Evolutionary conservation across 495 filamentous ascomycete species (phyloP), one percentile per base, ranked within the genome.

Genomic region (Podospora tetraspora): DNA sequence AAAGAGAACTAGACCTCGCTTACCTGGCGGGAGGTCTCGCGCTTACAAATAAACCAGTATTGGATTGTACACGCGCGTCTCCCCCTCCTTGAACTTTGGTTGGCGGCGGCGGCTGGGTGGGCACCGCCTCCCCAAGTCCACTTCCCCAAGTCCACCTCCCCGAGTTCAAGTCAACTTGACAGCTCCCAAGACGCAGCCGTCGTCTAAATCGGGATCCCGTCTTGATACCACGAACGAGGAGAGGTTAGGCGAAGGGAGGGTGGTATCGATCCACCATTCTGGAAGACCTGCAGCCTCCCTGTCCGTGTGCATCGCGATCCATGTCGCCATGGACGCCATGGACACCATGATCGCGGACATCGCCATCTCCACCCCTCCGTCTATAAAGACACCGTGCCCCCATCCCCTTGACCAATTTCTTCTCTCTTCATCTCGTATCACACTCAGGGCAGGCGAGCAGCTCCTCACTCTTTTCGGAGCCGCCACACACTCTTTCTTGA

Each of bases 401-500:
- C 65, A 23, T 23, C n/a, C 29, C n/a, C n/a, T 24, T 22, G 43
- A 9, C 29, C 6, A 19, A 1, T 0, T 34, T 23, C 32, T 21
- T 66, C 21, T 61, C 19, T 66, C 58, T 19, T 25, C 57, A 66
- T 61, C 65, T 61, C 58, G 58, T 58, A 59, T 52, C 43, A n/a
- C 43, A 52, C 43, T 30, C 57, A 56, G 65, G 65, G 58, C 65
- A 66, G 34, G 65, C 57, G 58, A 59, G 34, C 29, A 66, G 63
- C 43, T 52, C 43, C 43, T 60, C 59, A 60, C 59, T 60, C 59
- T 60, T 60, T 60, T 60, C 19, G 43, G 43, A n/a, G 59, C 59
- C 27, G 23, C 57, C 65, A 64, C 24, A 24, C 62, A 21, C 43
- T 60, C 64, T 59, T 56, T 43, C n/a, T 60, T 67, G 8, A 21